Percentiles rank a stretch among this genome's conserved stretches.
These are phyloP conservation scores for Kodamaea fukazawae DNA, from an alignment of 805 yeast species.

Conservation along the genomic window DNA sequence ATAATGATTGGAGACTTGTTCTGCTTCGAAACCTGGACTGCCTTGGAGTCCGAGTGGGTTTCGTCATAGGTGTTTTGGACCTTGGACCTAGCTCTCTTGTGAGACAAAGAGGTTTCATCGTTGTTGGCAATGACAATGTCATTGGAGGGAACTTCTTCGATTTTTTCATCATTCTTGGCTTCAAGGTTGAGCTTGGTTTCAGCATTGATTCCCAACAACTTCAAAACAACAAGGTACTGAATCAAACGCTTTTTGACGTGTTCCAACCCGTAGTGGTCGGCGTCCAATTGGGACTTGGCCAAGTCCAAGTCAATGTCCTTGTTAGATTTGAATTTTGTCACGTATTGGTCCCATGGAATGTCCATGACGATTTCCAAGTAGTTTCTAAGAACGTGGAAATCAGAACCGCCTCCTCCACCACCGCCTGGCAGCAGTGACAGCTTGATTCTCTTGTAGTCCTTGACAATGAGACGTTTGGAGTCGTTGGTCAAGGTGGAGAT, in stretches of 20 bases:
- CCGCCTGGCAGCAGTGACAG: slow-evolving; percentile 45
- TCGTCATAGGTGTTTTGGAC: slow-evolving; percentile 16
- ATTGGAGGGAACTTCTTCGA: slow-evolving; percentile 7
- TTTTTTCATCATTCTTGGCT: slow-evolving; percentile 11
- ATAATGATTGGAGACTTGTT: slow-evolving; percentile 71
- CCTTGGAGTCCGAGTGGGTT: slow-evolving; percentile 12
- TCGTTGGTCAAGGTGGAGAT: slow-evolving; percentile 34
- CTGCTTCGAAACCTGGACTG: slow-evolving; percentile 25
- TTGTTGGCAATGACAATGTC: slow-evolving; percentile 33
- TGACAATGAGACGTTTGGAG: slow-evolving; percentile 38
- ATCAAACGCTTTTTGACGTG: slow-evolving; percentile 69
- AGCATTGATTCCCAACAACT: slow-evolving; percentile 47
- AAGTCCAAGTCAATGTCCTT: slow-evolving; percentile 49
- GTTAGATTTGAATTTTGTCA: slow-evolving; percentile 30
- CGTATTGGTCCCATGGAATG: slow-evolving; percentile 54
- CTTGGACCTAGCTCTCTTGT: slow-evolving; percentile 21
- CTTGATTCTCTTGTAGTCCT: slow-evolving; percentile 55
- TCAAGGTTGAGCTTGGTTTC: slow-evolving; percentile 13
- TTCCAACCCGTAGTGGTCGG: slow-evolving; percentile 44
- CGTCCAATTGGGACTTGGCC: slow-evolving; percentile 38
- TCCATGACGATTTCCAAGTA: slow-evolving; percentile 66
- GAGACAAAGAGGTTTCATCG: slow-evolving; percentile 31
- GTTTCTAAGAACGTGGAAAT: slow-evolving; percentile 60
- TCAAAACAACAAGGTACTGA: slow-evolving; percentile 77
- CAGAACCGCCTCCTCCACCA: slow-evolving; percentile 42